Conservation (phyloP, 192 early-diverging fungal species). For the Backusella liffmaniae region DNA sequence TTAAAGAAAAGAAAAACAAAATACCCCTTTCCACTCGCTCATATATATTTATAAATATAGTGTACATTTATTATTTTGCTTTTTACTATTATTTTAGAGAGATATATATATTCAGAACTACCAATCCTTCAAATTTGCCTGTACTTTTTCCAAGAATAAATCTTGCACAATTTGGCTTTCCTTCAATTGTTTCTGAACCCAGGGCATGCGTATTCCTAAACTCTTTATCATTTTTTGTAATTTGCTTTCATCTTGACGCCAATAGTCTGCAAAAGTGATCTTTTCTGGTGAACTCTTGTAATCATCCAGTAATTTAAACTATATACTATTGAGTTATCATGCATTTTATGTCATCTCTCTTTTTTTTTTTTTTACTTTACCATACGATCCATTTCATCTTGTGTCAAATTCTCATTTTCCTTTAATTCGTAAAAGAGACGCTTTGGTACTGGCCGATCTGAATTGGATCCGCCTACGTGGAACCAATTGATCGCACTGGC, state of each 20-base stretch:
- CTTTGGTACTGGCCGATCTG: slow-evolving; percentile 65
- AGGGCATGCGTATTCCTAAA: slow-evolving; percentile 71
- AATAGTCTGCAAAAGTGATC: slow-evolving; percentile 66
- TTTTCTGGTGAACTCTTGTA: slow-evolving; percentile 55
- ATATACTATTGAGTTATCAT: not conserved
- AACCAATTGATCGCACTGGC: slow-evolving; percentile 89
- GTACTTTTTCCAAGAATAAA: slow-evolving; percentile 26
- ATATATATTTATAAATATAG: not conserved
- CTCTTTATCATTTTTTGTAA: slow-evolving; percentile 69
- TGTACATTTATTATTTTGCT: not conserved
- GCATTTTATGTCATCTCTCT: not conserved
- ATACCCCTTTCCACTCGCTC: not conserved
- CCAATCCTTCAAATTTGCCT: slow-evolving; percentile 23
- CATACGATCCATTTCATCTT: slow-evolving; percentile 50
- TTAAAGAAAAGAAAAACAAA: slow-evolving; percentile 1
- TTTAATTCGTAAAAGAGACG: slow-evolving; percentile 59
- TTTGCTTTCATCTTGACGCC: slow-evolving; percentile 73
- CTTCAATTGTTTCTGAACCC: slow-evolving; percentile 45
- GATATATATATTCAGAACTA: not conserved
- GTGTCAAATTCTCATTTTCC: slow-evolving; percentile 45
- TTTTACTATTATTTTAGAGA: not conserved
- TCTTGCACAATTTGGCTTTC: slow-evolving; percentile 4
- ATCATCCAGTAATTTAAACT: slow-evolving; percentile 57
- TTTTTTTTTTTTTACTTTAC: slow-evolving; percentile 23
- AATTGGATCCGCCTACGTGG: slow-evolving; percentile 56